Evolutionary conservation across 768 basidiomycete species (phyloP), one percentile per base, ranked within the genome.

Genomic region (Russula dissimulans): DNA sequence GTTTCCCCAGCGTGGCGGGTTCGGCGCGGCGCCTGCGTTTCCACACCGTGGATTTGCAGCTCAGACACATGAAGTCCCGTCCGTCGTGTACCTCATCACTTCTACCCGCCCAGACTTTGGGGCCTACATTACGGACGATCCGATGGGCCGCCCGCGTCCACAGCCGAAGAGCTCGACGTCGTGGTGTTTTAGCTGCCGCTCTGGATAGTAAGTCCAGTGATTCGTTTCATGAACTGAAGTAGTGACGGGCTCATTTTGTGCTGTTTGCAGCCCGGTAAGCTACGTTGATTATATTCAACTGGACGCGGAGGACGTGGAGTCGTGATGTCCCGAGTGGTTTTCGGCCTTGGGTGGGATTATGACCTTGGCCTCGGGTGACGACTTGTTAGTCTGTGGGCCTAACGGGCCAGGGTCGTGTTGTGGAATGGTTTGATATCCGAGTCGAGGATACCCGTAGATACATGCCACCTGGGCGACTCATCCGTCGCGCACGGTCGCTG

Each of bases 211-310:
- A 51, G 65, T 58, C 14, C 38, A 17, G 12, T 26, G 12, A 4
- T 50, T 56, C 36, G n/a, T 17, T 32, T 49, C 1, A 9, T 0
- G 31, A 3, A 3, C 5, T 22, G 3, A 47, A 29, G 34, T n/a
- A 31, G 8, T 18, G 43, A 47, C 34, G 9, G 22, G 18, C 18
- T 46, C 38, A 48, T 44, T 34, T 54, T 26, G 1, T 22, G 22
- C 29, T 29, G 22, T n/a, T 34, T 12, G 8, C 42, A 66, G 65
- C 54, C 65, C 63, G 4, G 57, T 43, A 5, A 59, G 39, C 22
- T 54, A 55, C 6, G 65, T 58, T 15, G 56, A 66, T 29, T 66
- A 60, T 47, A 64, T 64, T 50, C 65, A 66, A 14, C 49, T 64
- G 14, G 63, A 66, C 15, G 53, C 59, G 22, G 65, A 66, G 41